A percentile compares a stretch with the other conserved stretches of the same genome.
phyloP scores from a whole-genome alignment of 257 asterid genomes.

The Oldenlandia corymbosa region DNA sequence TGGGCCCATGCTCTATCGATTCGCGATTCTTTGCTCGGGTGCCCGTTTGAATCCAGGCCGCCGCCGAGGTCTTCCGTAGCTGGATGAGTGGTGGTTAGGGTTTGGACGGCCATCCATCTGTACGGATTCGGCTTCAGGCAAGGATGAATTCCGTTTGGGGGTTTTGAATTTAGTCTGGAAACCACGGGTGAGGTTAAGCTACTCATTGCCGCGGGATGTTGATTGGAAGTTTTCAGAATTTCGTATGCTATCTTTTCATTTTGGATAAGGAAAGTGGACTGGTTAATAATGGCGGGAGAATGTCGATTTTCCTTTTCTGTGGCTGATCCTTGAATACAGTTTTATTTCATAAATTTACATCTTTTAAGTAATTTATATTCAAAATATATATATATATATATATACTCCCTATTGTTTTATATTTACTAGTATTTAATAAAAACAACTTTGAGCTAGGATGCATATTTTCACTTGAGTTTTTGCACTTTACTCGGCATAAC shows the following conservation, averaged over 20 bases:
- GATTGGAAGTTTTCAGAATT: neutral
- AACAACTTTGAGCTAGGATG: no score
- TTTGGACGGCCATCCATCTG: slow-evolving; percentile 49
- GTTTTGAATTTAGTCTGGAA: slow-evolving; percentile 1
- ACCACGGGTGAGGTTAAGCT: neutral
- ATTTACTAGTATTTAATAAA: no score
- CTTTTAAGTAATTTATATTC: no score
- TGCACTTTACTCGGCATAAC: no score
- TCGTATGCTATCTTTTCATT: no score
- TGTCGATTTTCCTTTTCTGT: no score
- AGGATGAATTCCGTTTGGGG: neutral
- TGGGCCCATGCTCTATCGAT: slow-evolving; percentile 87
- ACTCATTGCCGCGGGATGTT: neutral
- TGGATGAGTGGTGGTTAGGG: slow-evolving; percentile 24
- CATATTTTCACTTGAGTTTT: no score
- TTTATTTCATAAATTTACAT: no score
- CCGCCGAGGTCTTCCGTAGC: slow-evolving; percentile 23
- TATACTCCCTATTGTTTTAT: no score
- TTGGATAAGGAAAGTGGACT: neutral
- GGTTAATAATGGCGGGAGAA: slow-evolving; percentile 6
- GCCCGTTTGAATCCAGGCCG: slow-evolving; percentile 44
- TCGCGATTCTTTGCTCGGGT: slow-evolving; percentile 56
- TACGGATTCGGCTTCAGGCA: slow-evolving; percentile 4
- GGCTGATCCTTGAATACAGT: no score
- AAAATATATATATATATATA: no score